Conservation (phyloP, 2,329 filamentous ascomycete genomes). For the Huntiella abstrusa region DNA sequence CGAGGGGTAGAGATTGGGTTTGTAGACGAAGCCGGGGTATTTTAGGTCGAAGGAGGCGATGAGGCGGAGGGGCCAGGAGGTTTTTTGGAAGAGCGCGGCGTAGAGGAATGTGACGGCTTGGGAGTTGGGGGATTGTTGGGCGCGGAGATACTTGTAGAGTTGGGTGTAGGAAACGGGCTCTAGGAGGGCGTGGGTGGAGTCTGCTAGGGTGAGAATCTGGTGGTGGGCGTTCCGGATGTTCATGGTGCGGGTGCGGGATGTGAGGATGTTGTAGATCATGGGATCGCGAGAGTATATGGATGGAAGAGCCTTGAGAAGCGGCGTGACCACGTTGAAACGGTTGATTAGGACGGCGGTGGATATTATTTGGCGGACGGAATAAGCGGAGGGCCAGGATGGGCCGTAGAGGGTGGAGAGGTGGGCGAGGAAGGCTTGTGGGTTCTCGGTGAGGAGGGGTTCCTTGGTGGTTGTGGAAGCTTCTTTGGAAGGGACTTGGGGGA, state of each 20-base stretch:
- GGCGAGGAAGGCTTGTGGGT: conserved; percentile 22
- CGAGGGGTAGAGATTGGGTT: not conserved
- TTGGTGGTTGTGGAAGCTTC: not conserved
- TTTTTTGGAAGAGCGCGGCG: conserved; percentile 15
- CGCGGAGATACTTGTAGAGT: conserved; percentile 5
- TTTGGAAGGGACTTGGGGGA: not conserved
- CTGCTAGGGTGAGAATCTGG: not conserved
- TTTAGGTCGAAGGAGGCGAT: conserved; percentile 12
- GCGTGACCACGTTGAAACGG: conserved; percentile 8
- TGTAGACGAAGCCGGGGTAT: conserved; percentile 7
- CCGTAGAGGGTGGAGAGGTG: conserved; percentile 27
- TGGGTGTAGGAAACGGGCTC: conserved; percentile 7
- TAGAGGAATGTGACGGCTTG: conserved; percentile 19
- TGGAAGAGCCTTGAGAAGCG: not conserved
- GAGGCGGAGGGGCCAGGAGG: conserved; percentile 16
- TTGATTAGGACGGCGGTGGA: conserved; percentile 25
- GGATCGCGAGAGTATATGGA: conserved; percentile 1
- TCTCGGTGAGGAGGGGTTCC: conserved; percentile 21
- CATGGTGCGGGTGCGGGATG: conserved; percentile 6
- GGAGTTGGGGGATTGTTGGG: conserved; percentile 13
- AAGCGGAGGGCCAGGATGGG: conserved; percentile 23
- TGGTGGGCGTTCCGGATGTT: not conserved
- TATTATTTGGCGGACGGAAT: conserved; percentile 22
- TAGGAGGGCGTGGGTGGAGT: not conserved
- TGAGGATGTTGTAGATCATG: conserved; percentile 7